Evolutionary conservation across 2,329 filamentous ascomycete genomes (phyloP), one percentile per base, ranked within the genome.

Genomic region (Colletotrichum zoysiae): DNA sequence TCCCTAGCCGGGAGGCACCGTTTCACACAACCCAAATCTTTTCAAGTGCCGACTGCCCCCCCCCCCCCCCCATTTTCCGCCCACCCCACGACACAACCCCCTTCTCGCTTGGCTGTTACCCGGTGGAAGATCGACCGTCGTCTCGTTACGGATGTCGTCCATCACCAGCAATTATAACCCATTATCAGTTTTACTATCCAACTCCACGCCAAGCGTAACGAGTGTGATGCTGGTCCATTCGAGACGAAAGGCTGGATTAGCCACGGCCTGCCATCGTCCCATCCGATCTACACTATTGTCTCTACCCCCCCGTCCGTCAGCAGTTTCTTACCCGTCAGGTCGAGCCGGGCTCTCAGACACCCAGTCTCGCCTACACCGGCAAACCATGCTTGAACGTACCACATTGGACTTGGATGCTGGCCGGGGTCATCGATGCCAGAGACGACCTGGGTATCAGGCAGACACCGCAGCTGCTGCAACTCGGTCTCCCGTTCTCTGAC

Each of bases 381-480:
- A 73, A 74, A 70, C 65, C 72, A 74, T 73, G 69, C 72, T 73
- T 35, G 51, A 65, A 61, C 50, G 48, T 67, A 58, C 53, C 55
- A 69, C 70, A 71, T 65, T 46, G 55, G 59, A 58, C 67, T 50
- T 59, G 26, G 53, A 48, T 44, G n/a, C 35, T 20, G 51, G 46
- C 65, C 23, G 51, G 69, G 58, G 42, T 63, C 51, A 58, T 71
- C 69, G 65, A 71, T 59, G 51, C 57, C 46, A 64, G 69, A 69
- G 50, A 71, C 69, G 44, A 55, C 26, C n/a, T 53, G 69, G 69
- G 69, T 71, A 44, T 72, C 70, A 65, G 59, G 53, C 65, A 65
- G 59, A 46, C 65, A 60, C 65, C 40, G 66, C 60, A 56, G 53
- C 53, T 35, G 62, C 44, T 71, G 58, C 68, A 62, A 35, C 53